Base-by-base conservation (phyloP, 768 basidiomycete species). In the Sarcomyxa edulis region DNA sequence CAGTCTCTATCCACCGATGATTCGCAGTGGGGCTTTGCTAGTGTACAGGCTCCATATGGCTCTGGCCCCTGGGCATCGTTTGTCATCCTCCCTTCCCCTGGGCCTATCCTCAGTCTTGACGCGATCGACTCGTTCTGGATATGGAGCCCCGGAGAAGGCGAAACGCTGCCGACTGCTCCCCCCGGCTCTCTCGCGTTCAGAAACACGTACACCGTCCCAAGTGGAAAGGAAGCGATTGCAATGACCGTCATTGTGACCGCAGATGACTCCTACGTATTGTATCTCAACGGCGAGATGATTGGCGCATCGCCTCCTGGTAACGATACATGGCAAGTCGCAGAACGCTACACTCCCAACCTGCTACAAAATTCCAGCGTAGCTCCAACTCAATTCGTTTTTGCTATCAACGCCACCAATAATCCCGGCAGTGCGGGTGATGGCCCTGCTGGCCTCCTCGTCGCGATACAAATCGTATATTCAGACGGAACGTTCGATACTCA, bases 1-100 rank as follows among this genome's bases (percentile, higher is more conserved):
- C 45, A 61, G 35, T 44, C 51, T 11, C 48, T 53, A 5, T 52
- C 44, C 1, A 60, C 52, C 26, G 55, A 64, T 30, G 62, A 60
- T 39, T 52, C 46, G 29, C 36, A 33, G 5, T 63, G 61, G 63
- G 37, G 40, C 6, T 39, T 54, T 25, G 59, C 58, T 5, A 52
- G 53, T 34, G 48, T 48, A 6, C 36, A 29, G 8, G 37, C 27
- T 5, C 14, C 19, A 12, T 39, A 29, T 26, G 37, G 37, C 1
- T 29, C 27, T 14, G 14, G 10, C 27, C 37, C 37, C 12, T 39
- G 37, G 37, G 22, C 12, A 19, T 10, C 20, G 7, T 15, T 14
- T 14, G 31, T 23, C 33, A 35, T 35, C 16, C 33, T 15, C 21
- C 23, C 34, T 30, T 30, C 23, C 31, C 14, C 26, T 38, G 11